Conservation (phyloP, 345 rosid genomes). For the Boechera retrofracta region DNA sequence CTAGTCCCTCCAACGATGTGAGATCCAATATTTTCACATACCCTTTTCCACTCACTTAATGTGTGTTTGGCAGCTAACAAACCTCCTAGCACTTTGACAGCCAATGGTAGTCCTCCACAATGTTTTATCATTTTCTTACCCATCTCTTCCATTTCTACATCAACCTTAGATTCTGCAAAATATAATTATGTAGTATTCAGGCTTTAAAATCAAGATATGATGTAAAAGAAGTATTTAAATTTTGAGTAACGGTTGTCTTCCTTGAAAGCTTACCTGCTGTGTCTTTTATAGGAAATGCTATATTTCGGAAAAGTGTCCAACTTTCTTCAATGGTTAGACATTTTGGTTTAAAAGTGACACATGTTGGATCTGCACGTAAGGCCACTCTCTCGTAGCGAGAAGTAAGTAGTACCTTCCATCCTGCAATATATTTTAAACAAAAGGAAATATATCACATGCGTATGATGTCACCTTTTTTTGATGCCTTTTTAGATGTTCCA, state of each 20-base stretch:
- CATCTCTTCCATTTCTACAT: background rate
- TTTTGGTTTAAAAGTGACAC: background rate
- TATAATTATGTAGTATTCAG: background rate
- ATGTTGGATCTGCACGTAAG: constrained; percentile 6
- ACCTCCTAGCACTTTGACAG: background rate
- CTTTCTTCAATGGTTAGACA: constrained; percentile 36
- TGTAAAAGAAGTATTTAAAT: background rate
- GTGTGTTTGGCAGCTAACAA: background rate
- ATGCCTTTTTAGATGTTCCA: too few relatives aligned
- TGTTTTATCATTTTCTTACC: background rate
- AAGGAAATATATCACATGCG: background rate
- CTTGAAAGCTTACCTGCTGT: constrained; percentile 15
- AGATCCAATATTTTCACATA: background rate
- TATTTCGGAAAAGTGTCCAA: constrained; percentile 49
- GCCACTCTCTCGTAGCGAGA: constrained; percentile 48
- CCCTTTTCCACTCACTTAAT: background rate
- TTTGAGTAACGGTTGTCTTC: background rate
- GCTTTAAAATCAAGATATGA: background rate
- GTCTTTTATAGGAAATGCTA: constrained; percentile 29
- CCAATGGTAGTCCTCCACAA: constrained; percentile 28
- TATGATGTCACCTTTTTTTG: background rate
- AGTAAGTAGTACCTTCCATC: constrained; percentile 55
- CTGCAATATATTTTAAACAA: background rate
- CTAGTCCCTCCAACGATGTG: background rate
- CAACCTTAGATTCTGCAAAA: background rate